Base-by-base conservation (phyloP, 176 grass and related monocot genomes). In the Carex kokanica region DNA sequence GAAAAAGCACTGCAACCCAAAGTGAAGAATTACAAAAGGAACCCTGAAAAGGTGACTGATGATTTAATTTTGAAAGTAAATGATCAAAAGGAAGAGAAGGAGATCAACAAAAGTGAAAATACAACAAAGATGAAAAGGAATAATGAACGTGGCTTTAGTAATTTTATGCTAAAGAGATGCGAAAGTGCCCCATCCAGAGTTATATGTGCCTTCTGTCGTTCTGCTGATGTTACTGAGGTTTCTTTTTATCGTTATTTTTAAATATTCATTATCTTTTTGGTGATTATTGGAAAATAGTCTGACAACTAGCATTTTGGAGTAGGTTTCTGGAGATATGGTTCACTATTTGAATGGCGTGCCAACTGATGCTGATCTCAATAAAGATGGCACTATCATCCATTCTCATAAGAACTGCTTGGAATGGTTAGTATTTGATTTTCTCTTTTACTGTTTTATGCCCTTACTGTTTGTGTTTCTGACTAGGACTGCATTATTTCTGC, bases 251-350 rank as follows among this genome's bases (percentile, higher is more conserved):
- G 49, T 68, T 68, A 64, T 9, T 15, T 64, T 52, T 14, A 27
- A 17, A 78, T 65, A 80, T 52, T 6, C 77, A 31, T 55, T 71
- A n/a, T 84, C 20, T 64, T 74, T 64, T 66, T 18, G 36, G 58
- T 7, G 13, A 27, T 66, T 51, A 82, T 43, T 64, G 55, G 21
- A 75, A 40, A 64, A 51, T 8, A 60, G 78, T 52, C 20, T 27
- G 13, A 71, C 40, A 84, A 82, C 16, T 25, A 49, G 82, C 0
- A 64, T 12, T 81, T 82, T 79, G 61, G 55, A 34, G 9, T 83
- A 98, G 95, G 88, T 77, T 24, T 94, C 95, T 90, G 95, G 92
- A 54, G 90, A 94, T 81, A 98, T 98, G 89, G 87, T 93, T 81
- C 87, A 98, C 69, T 98, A 94, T 83, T 79, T 86, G 65, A 81